Evolutionary conservation across 2,329 filamentous ascomycete species (phyloP).

Genomic region (Calonectria hawksworthii): DNA sequence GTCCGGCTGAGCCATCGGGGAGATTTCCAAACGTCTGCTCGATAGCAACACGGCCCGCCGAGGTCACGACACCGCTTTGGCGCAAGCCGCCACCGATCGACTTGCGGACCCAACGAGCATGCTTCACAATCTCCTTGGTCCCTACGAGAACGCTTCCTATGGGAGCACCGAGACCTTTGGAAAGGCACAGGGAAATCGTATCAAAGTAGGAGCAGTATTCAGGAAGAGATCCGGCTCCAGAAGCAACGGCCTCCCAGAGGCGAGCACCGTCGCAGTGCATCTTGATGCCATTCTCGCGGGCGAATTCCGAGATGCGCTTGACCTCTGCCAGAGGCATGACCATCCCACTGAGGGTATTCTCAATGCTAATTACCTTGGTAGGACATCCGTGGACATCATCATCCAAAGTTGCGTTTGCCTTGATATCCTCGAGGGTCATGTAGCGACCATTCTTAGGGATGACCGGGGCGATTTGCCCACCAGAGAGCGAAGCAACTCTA

Average conservation of each 20-base stretch:
- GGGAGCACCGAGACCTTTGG: conserved; percentile 85
- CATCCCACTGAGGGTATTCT: conserved; percentile 87
- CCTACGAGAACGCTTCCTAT: conserved; percentile 83
- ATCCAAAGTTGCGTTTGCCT: conserved; percentile 73
- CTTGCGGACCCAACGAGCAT: conserved; percentile 69
- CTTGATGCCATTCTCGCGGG: conserved; percentile 72
- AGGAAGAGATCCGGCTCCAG: conserved; percentile 75
- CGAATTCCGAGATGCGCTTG: conserved; percentile 78
- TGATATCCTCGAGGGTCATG: conserved; percentile 82
- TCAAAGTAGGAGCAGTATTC: conserved; percentile 81
- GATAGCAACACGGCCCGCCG: conserved; percentile 79
- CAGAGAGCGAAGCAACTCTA: conserved; percentile 79
- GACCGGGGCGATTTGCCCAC: conserved; percentile 77
- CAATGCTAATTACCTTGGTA: conserved; percentile 84
- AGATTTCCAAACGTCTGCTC: conserved; percentile 59
- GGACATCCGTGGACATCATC: conserved; percentile 84
- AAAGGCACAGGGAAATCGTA: conserved; percentile 83
- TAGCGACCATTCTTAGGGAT: conserved; percentile 79
- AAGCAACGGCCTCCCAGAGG: conserved; percentile 84
- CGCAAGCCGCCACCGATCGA: conserved; percentile 81
- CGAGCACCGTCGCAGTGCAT: conserved; percentile 86
- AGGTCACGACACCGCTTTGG: conserved; percentile 80
- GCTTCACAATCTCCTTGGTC: conserved; percentile 49
- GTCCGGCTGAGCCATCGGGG: conserved; percentile 63
- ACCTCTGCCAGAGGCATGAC: conserved; percentile 83